Base-by-base conservation (phyloP, 1,284 basidiomycete species). In the Irpex rosettiformis region DNA sequence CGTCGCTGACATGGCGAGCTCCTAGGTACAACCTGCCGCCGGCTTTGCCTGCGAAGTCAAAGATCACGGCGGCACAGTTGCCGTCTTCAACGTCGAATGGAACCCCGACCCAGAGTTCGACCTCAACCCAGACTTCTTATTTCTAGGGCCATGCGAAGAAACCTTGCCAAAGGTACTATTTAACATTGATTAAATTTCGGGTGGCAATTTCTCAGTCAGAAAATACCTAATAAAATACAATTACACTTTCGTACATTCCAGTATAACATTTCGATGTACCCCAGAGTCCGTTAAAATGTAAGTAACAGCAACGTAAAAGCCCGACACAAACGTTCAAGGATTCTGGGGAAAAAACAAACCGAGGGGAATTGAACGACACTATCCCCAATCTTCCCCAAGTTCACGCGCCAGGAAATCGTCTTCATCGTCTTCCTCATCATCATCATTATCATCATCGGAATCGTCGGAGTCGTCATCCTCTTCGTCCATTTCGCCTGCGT, bases 331-430 rank as follows among this genome's bases (percentile, higher is more conserved):
- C 25, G 48, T 51, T 6, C 27, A 28, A 16, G 10, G 22, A 28
- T 13, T 16, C 18, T 10, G 28, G 22, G 25, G 24, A 51, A 28
- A 11, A 16, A 10, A 11, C 10, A 51, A 51, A 28, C 13, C 22
- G 43, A 27, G 18, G 10, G 10, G 24, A 51, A 27, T 27, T 25
- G 11, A 55, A 21, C 63, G 22, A 28, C 21, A 51, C 70, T 84
- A 89, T 80, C 85, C 84, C 81, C 79, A 82, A 61, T 89, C 88
- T 68, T 87, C 85, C 67, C 83, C 86, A 62, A 91, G 73, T 67
- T 88, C 89, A 28, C 85, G 78, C 16, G 88, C 84, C 25, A 91
- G 73, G 69, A 91, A 91, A 68, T 91, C 89, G 45, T 88, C 86
- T 37, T 86, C 85, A 11, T 81, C 78, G 4, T 84, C 82, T 21